These are phyloP conservation scores for Schizosaccharomyces octosporus DNA, from an alignment of 805 yeast species.

Conservation along the genomic window DNA sequence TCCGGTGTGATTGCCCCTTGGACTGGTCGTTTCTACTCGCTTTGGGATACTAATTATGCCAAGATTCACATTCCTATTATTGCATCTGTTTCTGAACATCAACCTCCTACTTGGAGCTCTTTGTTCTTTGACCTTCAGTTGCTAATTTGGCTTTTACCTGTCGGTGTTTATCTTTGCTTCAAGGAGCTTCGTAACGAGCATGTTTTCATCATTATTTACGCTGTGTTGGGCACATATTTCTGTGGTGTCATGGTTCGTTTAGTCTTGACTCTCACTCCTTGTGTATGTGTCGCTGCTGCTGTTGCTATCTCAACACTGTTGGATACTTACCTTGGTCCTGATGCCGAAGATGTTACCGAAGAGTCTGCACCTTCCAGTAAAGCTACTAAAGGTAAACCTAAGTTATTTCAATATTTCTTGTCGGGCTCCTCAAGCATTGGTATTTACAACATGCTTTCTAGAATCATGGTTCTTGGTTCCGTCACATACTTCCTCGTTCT, in stretches of 20 bases:
- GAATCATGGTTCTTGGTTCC: slow-evolving; percentile 35
- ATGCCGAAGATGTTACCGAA: neutral
- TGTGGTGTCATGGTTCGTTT: slow-evolving; percentile 98
- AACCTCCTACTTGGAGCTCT: slow-evolving; percentile 99
- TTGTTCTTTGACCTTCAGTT: slow-evolving; percentile 84
- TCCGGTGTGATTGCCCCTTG: slow-evolving; percentile 94
- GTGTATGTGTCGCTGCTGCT: slow-evolving; percentile 82
- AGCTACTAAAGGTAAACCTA: neutral
- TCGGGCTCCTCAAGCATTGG: slow-evolving; percentile 4
- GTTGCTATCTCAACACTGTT: slow-evolving; percentile 65
- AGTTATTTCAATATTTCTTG: neutral
- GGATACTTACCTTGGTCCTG: slow-evolving; percentile 30
- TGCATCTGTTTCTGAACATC: slow-evolving; percentile 97
- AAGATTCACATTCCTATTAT: slow-evolving; percentile 94
- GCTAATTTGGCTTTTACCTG: slow-evolving; percentile 95
- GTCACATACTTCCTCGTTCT: slow-evolving; percentile 50
- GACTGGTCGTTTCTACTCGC: slow-evolving; percentile 95
- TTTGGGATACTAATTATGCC: slow-evolving; percentile 96
- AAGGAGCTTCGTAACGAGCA: slow-evolving; percentile 79
- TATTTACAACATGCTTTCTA: slow-evolving; percentile 20
- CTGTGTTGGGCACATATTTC: slow-evolving; percentile 84
- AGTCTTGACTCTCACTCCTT: slow-evolving; percentile 89
- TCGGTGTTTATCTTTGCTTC: slow-evolving; percentile 76
- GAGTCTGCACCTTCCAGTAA: neutral
- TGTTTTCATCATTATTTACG: slow-evolving; percentile 71